A percentile compares a stretch with the other conserved stretches of the same genome.
These are phyloP conservation scores for Leccinellum rugosiceps DNA, from an alignment of 768 basidiomycete species.

Conservation along the genomic window DNA sequence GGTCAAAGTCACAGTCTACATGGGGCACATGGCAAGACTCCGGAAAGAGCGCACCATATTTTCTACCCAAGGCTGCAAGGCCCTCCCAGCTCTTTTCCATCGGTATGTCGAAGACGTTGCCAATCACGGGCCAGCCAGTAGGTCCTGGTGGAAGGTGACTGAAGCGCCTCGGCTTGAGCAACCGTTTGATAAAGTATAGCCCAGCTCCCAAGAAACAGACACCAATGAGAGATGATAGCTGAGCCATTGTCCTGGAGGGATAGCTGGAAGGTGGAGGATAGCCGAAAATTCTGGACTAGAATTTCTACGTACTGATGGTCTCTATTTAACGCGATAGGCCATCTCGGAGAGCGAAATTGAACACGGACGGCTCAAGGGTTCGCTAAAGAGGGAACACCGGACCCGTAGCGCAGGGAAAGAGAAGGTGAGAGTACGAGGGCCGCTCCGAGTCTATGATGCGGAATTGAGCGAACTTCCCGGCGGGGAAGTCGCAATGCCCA, in stretches of 20 bases:
- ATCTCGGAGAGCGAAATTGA: not conserved
- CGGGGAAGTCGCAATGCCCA: not conserved
- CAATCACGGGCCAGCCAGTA: constrained; percentile 40
- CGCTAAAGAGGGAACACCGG: not conserved
- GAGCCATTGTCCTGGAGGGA: not conserved
- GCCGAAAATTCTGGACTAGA: not conserved
- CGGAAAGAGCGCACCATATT: constrained; percentile 40
- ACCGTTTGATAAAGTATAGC: constrained; percentile 3
- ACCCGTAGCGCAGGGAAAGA: not conserved
- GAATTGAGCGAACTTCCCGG: not conserved
- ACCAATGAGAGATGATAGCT: not conserved
- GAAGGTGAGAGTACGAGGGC: not conserved
- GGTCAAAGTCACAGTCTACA: constrained; percentile 6
- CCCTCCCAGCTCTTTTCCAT: constrained; percentile 47
- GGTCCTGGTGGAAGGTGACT: constrained; percentile 20
- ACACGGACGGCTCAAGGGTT: not conserved
- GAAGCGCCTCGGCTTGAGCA: not conserved
- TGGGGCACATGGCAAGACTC: not conserved
- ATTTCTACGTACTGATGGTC: not conserved
- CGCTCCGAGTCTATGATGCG: too few species aligned
- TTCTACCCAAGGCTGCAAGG: constrained; percentile 50
- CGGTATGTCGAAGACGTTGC: constrained; percentile 54
- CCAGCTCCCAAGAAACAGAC: constrained; percentile 18
- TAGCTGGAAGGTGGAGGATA: not conserved
- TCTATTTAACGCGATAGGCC: not conserved